Evolutionary conservation across 1,284 basidiomycete genomes (phyloP).

Genomic region (Malassezia sympodialis): DNA sequence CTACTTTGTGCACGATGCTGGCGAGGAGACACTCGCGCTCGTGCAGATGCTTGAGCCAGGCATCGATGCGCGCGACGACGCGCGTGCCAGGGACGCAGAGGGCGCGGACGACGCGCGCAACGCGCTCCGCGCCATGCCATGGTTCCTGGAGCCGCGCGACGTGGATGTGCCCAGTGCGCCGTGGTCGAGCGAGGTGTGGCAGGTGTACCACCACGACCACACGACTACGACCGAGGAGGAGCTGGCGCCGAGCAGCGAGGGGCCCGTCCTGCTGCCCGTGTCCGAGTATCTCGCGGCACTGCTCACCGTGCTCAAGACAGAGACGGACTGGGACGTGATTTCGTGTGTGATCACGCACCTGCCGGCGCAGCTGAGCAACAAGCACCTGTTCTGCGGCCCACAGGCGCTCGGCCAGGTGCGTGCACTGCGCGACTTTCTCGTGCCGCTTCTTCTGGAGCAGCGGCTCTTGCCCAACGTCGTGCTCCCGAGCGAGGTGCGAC

Average conservation of each 20-base stretch:
- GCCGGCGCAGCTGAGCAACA: constrained; percentile 83
- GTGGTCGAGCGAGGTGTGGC: constrained; percentile 1
- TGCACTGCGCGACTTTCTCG: constrained; percentile 61
- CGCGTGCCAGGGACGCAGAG: not conserved
- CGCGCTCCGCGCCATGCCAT: not conserved
- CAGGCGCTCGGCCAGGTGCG: constrained; percentile 61
- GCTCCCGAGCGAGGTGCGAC: constrained; percentile 52
- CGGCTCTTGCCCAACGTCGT: constrained; percentile 58
- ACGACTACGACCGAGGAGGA: not conserved
- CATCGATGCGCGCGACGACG: not conserved
- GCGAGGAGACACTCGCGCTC: constrained; percentile 47
- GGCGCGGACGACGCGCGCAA: not conserved
- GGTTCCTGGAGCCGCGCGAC: not conserved
- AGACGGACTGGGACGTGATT: constrained; percentile 84
- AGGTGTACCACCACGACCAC: not conserved
- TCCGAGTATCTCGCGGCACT: constrained; percentile 66
- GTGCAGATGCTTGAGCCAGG: constrained; percentile 1
- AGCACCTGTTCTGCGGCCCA: constrained; percentile 89
- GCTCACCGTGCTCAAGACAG: constrained; percentile 62
- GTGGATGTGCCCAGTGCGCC: not conserved
- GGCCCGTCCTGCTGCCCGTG: constrained; percentile 56
- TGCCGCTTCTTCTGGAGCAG: constrained; percentile 58
- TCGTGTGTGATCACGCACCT: constrained; percentile 86
- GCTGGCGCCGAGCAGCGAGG: constrained; percentile 20
- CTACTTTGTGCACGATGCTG: constrained; percentile 56